Evolutionary conservation across 1,284 basidiomycete species (phyloP), one percentile per base, ranked within the genome.

Genomic region (Irpex sp.): DNA sequence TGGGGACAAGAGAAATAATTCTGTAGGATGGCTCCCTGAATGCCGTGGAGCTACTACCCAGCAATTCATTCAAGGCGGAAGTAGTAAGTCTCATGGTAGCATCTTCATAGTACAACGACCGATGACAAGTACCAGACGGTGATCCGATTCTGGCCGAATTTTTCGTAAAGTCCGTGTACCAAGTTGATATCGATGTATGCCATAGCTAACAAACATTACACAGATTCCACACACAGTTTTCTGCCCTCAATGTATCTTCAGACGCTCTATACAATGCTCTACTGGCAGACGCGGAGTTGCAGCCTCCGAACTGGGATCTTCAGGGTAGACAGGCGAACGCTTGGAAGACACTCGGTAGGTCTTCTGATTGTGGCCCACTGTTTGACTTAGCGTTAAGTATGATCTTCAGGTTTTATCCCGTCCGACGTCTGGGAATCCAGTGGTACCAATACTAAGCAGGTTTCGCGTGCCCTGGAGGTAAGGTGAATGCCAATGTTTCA

Each of bases 111-210:
- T 58, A n/a, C 8, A 49, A 7, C 15, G 4, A 60, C 31, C 26
- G 26, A 26, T 56, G n/a, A 44, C 1, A 17, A 1, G 52, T 26
- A 19, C 21, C 4, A 87, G 86, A 88, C 66, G 87, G 77, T 0
- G 86, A 88, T 68, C 85, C 85, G 0, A 86, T 88, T 57, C 74
- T 89, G 1, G 84, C 79, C 17, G 86, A 89, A 72, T 88, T 87
- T 74, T 84, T 84, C 65, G 85, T 88, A 57, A 89, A 88, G 85
- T 86, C 70, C n/a, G 78, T 51, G 36, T 8, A 13, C n/a, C 17
- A 17, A 19, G n/a, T 8, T 59, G 15, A 6, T 36, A 40, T 15
- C 17, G 57, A 21, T 34, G 44, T 34, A n/a, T 26, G 52, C 55
- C 34, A 52, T 60, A 13, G 62, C 48, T 38, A 26, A n/a, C 62